Base-by-base conservation (phyloP, 768 basidiomycete genomes). In the Hypsizygus marmoreus region DNA sequence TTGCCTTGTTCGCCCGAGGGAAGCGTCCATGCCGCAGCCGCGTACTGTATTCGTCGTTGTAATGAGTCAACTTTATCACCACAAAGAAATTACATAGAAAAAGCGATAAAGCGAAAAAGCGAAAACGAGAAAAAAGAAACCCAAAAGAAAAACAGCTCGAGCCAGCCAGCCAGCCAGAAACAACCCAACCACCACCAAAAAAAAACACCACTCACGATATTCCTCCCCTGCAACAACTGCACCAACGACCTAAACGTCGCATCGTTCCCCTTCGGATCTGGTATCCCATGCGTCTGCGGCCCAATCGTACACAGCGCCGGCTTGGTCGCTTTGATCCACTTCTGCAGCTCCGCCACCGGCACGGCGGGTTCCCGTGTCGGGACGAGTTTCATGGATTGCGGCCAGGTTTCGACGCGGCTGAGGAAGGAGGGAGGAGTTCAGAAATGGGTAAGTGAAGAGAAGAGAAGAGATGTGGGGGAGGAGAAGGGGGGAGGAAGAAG, bases 341-440 rank as follows among this genome's bases (percentile, higher is more conserved):
- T 38, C 30, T 67, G 66, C 9, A 86, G 59, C 7, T 77, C 74
- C 1, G 33, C 4, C 4, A 54, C 25, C 0, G 79, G 52, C 9
- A 77, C 71, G 0, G 71, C 59, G 4, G 66, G 71, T 31, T 76
- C 72, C 31, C 64, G 63, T 17, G 74, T 67, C 6, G 74, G 64
- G 12, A 61, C 63, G 6, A 84, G 60, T 1, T 60, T 53, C 51
- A 86, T 51, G 3, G 56, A 54, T 6, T 51, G 43, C 1, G 85
- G 84, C 84, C 83, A 86, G 0, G 69, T 75, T 2, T 77, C 69
- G 6, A 71, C 50, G 34, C 63, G 77, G 42, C 85, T 87, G 54
- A n/a, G n/a, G n/a, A n/a, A n/a, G n/a, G n/a, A n/a, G n/a, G n/a
- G n/a, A n/a, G n/a, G n/a, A n/a, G n/a, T n/a, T n/a, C n/a, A n/a